phyloP scores from a whole-genome alignment of 176 grass and related monocot species.

The Carex pumila region DNA sequence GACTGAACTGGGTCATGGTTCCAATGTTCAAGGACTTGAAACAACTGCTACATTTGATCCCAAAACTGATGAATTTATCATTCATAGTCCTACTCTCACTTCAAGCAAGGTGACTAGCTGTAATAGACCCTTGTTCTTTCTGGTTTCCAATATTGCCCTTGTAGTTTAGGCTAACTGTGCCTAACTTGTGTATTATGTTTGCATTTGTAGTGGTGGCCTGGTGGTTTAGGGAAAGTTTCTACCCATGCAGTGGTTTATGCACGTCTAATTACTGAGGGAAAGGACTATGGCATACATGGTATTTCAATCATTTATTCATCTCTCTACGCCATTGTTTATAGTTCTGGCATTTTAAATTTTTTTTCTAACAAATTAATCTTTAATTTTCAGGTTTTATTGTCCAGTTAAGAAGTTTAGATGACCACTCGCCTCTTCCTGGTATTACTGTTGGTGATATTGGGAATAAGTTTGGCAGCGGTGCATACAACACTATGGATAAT shows the following conservation, averaged over 20 bases:
- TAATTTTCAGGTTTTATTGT: conserved; percentile 79
- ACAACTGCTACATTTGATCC: conserved; percentile 94
- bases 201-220: conserved; percentile 89
- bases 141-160: neutral
- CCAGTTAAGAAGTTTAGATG: conserved; percentile 86
- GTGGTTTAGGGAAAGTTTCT: conserved; percentile 91
- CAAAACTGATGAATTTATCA: conserved; percentile 77
- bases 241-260: conserved; percentile 94
- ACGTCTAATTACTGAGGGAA: conserved; percentile 77
- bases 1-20: conserved; percentile 96
- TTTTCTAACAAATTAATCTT: conserved; percentile 19
- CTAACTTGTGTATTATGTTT: conserved; percentile 4
- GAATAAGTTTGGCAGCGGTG: conserved; percentile 87
- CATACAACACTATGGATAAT: conserved; percentile 99
- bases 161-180: neutral
- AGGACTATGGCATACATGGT: conserved; percentile 95
- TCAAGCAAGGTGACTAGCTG: conserved; percentile 75
- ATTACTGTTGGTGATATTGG: conserved; percentile 94
- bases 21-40: conserved; percentile 98
- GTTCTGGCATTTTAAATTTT: conserved; percentile 1
- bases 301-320: neutral
- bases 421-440: conserved; percentile 87
- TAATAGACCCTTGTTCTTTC: neutral
- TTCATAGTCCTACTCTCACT: conserved; percentile 94
- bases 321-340: neutral